Conservation (phyloP, 1,284 basidiomycete species). For the Trametes sp. region DNA sequence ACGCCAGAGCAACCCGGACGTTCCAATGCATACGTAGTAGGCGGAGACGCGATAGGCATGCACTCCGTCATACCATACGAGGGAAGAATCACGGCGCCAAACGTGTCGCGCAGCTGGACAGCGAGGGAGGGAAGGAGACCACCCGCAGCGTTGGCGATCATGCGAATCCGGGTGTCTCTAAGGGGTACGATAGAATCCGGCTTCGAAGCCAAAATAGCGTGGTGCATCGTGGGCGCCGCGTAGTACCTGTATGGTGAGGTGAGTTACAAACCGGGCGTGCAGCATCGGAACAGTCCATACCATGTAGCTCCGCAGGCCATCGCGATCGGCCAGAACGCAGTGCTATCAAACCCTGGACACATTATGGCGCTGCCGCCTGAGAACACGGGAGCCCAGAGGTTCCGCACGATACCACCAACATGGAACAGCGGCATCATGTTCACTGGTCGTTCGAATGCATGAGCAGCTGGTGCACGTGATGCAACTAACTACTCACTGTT, state of each 20-base stretch:
- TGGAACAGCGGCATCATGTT: constrained; percentile 79
- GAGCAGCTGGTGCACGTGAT: not conserved
- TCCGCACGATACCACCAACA: constrained; percentile 70
- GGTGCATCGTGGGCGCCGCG: constrained; percentile 56
- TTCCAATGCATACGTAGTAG: constrained; percentile 51
- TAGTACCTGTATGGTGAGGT: constrained; percentile 48
- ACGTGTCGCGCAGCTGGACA: constrained; percentile 47
- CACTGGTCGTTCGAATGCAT: constrained; percentile 38
- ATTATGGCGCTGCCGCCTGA: constrained; percentile 67
- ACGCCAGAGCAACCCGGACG: constrained; percentile 56
- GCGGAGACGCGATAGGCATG: constrained; percentile 58
- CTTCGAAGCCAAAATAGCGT: constrained; percentile 52
- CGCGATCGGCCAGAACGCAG: constrained; percentile 66
- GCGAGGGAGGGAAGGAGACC: constrained; percentile 54
- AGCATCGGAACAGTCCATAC: constrained; percentile 40
- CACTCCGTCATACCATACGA: constrained; percentile 60
- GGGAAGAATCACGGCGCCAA: constrained; percentile 50
- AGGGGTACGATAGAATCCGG: constrained; percentile 43
- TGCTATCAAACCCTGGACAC: constrained; percentile 64
- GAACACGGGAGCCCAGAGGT: constrained; percentile 65
- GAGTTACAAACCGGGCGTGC: not conserved
- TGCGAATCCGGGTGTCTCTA: constrained; percentile 49
- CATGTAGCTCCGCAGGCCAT: constrained; percentile 55
- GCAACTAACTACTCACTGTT: constrained; percentile 46
- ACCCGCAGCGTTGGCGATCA: constrained; percentile 57